phyloP scores from a whole-genome alignment of 495 filamentous ascomycete genomes.

The Neurospora africana region DNA sequence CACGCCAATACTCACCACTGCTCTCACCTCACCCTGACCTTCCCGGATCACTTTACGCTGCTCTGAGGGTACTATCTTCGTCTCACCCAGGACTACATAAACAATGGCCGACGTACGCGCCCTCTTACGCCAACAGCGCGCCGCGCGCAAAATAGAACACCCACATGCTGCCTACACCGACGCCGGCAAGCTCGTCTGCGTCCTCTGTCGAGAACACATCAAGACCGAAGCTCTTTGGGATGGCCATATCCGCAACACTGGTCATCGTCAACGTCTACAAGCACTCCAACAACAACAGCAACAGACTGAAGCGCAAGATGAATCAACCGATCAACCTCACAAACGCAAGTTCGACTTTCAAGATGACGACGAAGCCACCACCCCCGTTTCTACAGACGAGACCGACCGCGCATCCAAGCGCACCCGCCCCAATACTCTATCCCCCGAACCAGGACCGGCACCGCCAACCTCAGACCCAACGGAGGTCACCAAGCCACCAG shows the following conservation, averaged over 20 bases:
- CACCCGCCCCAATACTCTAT: constrained; percentile 22
- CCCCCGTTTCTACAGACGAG: constrained; percentile 12
- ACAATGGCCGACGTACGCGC: constrained; percentile 77
- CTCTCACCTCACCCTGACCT: not conserved
- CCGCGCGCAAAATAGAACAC: constrained; percentile 60
- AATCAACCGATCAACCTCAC: constrained; percentile 1
- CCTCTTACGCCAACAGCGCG: constrained; percentile 71
- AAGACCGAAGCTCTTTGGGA: constrained; percentile 56
- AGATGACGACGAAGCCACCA: constrained; percentile 23
- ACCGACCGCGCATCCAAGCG: constrained; percentile 30
- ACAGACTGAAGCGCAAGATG: not conserved
- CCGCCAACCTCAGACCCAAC: constrained; percentile 2
- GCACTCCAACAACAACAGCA: constrained; percentile 10
- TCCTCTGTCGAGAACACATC: constrained; percentile 46
- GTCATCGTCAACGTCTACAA: constrained; percentile 35
- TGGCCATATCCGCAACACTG: constrained; percentile 38
- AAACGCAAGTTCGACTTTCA: constrained; percentile 34
- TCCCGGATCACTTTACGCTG: not conserved
- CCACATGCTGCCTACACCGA: constrained; percentile 52
- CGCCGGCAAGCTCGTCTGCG: constrained; percentile 49
- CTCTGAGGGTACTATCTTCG: not conserved
- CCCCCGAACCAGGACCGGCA: constrained; percentile 9
- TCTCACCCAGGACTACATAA: not conserved
- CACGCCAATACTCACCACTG: not conserved
- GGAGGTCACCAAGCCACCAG: constrained; percentile 13